Evolutionary conservation across 2,329 filamentous ascomycete species (phyloP).

Genomic region (Aspergillus tamarii): DNA sequence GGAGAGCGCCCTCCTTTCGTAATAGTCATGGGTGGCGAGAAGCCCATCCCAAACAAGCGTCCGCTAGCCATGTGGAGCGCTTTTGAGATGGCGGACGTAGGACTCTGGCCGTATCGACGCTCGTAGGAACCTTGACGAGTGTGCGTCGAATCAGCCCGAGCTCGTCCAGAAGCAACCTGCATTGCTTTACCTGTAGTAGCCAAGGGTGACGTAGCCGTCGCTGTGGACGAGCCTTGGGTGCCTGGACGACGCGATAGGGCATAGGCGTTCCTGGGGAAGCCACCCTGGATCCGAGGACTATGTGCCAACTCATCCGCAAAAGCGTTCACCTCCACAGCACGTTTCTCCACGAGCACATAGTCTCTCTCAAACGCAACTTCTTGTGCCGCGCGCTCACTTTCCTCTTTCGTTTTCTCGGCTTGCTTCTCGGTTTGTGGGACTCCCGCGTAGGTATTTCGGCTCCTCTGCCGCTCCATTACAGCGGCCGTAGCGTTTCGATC

Average conservation of each 20-base stretch:
- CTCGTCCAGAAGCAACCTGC: constrained; percentile 70
- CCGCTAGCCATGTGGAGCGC: constrained; percentile 91
- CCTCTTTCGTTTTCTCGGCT: constrained; percentile 40
- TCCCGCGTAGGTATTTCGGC: constrained; percentile 50
- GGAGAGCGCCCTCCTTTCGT: constrained; percentile 51
- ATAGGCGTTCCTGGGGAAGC: constrained; percentile 56
- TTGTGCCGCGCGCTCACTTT: constrained; percentile 71
- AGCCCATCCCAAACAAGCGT: constrained; percentile 54
- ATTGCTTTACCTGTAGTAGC: constrained; percentile 71
- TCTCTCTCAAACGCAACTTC: constrained; percentile 90
- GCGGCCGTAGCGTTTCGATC: constrained; percentile 40
- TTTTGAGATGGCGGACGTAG: constrained; percentile 86
- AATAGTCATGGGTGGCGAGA: constrained; percentile 52
- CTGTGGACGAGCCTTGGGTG: constrained; percentile 72
- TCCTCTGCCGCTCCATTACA: constrained; percentile 66
- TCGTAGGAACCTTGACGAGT: constrained; percentile 81
- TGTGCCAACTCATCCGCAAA: constrained; percentile 93
- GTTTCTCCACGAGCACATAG: constrained; percentile 94
- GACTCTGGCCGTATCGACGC: constrained; percentile 71
- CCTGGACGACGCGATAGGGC: constrained; percentile 75
- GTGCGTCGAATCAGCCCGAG: constrained; percentile 62
- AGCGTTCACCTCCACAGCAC: constrained; percentile 93
- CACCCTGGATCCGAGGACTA: constrained; percentile 67
- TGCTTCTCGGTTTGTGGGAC: constrained; percentile 49
- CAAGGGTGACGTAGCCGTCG: constrained; percentile 69